These are phyloP conservation scores for Chlamydomonas applanata DNA, from an alignment of 139 green algal genomes.

Conservation along the genomic window DNA sequence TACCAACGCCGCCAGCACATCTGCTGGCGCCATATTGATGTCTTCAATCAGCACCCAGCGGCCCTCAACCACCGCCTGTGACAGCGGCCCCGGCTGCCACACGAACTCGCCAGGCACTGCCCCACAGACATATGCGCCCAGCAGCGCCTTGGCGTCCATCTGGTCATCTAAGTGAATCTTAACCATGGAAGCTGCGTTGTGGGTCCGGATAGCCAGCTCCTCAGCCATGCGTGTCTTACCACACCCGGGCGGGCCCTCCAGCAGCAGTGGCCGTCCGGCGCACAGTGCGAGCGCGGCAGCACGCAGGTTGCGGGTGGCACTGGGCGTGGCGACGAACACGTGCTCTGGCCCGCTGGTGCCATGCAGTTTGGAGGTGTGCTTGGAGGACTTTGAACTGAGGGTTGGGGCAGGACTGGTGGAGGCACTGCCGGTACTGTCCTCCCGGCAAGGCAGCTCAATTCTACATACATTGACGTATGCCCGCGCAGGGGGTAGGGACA, in stretches of 20 bases:
- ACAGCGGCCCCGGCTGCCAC: slow-evolving; percentile 92
- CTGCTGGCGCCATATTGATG: slow-evolving; percentile 86
- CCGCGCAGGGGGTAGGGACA: slow-evolving; percentile 24
- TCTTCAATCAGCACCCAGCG: slow-evolving; percentile 95
- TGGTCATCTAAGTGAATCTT: slow-evolving; percentile 93
- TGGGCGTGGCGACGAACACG: slow-evolving; percentile 51
- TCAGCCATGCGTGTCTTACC: slow-evolving; percentile 86
- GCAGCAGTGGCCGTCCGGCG: slow-evolving; percentile 72
- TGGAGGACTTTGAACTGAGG: slow-evolving; percentile 4
- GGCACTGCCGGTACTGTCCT: neutral
- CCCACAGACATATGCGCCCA: slow-evolving; percentile 92
- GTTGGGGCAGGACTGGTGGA: neutral
- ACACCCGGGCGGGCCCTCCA: slow-evolving; percentile 85
- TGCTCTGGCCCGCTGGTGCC: slow-evolving; percentile 1
- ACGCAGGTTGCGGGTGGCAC: slow-evolving; percentile 50
- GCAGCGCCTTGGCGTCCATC: slow-evolving; percentile 92
- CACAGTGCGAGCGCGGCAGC: slow-evolving; percentile 78
- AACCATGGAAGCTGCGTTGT: slow-evolving; percentile 53
- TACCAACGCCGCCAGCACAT: slow-evolving; percentile 87
- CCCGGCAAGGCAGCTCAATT: slow-evolving; percentile 47
- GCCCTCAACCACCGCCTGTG: slow-evolving; percentile 78
- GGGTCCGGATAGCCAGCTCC: slow-evolving; percentile 74
- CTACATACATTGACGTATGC: slow-evolving; percentile 59
- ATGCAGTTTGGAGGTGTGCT: neutral
- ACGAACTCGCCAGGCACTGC: slow-evolving; percentile 90